Base-by-base conservation (phyloP, 805 yeast species). In the Wilhelminamyces savonicus region DNA sequence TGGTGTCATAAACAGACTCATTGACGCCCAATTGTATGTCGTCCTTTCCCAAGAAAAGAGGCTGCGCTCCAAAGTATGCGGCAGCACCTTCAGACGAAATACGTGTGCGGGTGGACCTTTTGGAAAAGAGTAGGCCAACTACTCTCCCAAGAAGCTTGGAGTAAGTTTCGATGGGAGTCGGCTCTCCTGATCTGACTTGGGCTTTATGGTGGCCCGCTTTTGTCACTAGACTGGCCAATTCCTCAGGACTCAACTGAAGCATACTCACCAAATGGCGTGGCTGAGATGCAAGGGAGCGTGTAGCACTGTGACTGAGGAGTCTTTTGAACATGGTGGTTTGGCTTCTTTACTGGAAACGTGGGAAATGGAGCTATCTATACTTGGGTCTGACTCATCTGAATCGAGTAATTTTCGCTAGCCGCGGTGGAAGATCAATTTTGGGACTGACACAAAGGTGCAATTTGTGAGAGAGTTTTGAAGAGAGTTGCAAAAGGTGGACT, bases 1-100 rank as follows among this genome's bases (percentile, higher is more conserved):
- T 72, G 2, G 97, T 82, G 56, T 92, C 98, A 47, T 82, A 82
- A 35, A 86, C 61, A 0, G 92, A 72, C 65, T 92, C 98, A 52
- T 92, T 92, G 25, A 86, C 95, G 25, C 98, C 98, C 32, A 92
- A 66, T 59, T 92, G 98, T 52, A 92, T 92, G 47, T 92, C 98
- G 44, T 88, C 96, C 46, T 82, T 86, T 29, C 98, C 97, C 42
- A 92, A 67, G 50, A 92, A 92, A 92, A 92, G 82, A 9, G 98
- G 96, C 45, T 81, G 92, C 5, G 88, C 97, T 13, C 97, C 97
- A 43, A 90, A 82, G 52, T 82, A 87, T 2, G 83, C 71, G 9
- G 88, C 83, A 11, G 98, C 98, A 29, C 95, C 97, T 54, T 92
- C 98, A 8, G 88, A 71, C 15, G 96, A 86, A 22, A 92, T 75